Conservation (phyloP, 1,139 yeast genomes). For the Candida buenavistaensis region DNA sequence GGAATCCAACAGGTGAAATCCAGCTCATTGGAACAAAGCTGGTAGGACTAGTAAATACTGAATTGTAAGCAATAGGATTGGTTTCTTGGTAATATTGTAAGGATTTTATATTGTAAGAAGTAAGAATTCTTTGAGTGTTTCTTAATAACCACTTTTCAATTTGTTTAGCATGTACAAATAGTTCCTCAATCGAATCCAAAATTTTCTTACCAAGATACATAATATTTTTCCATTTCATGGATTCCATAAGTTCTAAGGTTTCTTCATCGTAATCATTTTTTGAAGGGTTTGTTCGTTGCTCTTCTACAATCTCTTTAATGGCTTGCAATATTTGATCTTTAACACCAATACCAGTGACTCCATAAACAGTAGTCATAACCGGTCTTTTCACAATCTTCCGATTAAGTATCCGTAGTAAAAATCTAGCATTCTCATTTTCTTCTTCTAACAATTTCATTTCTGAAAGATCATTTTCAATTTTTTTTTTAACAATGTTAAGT, state of each 20-base stretch:
- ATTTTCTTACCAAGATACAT: slow-evolving; percentile 29
- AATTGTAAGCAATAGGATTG: not conserved
- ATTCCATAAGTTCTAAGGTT: slow-evolving; percentile 5
- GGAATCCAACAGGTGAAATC: slow-evolving; percentile 45
- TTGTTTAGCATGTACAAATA: slow-evolving; percentile 35
- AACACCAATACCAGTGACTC: slow-evolving; percentile 44
- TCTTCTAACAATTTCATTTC: slow-evolving; percentile 1
- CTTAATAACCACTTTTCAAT: slow-evolving; percentile 41
- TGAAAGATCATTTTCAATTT: slow-evolving; percentile 17
- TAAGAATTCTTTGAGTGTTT: slow-evolving; percentile 30
- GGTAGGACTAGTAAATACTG: slow-evolving; percentile 7
- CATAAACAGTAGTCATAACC: slow-evolving; percentile 51
- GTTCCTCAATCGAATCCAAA: slow-evolving; percentile 31
- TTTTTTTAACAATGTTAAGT: slow-evolving; percentile 24
- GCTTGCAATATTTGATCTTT: slow-evolving; percentile 29
- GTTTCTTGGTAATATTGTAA: slow-evolving; percentile 13
- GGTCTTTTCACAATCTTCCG: slow-evolving; percentile 45
- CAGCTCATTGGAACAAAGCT: slow-evolving; percentile 39
- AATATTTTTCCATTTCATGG: slow-evolving; percentile 13
- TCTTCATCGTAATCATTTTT: slow-evolving; percentile 4
- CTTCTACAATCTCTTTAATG: slow-evolving; percentile 23
- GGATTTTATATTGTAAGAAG: slow-evolving; percentile 26
- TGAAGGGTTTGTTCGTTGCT: slow-evolving; percentile 14
- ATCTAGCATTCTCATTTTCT: slow-evolving; percentile 12
- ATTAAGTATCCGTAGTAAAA: slow-evolving; percentile 22